A percentile compares a stretch with the other conserved stretches of the same genome.
Evolutionary conservation across 2,329 filamentous ascomycete species (phyloP).

Genomic region (Malbranchea cinnamomea): DNA sequence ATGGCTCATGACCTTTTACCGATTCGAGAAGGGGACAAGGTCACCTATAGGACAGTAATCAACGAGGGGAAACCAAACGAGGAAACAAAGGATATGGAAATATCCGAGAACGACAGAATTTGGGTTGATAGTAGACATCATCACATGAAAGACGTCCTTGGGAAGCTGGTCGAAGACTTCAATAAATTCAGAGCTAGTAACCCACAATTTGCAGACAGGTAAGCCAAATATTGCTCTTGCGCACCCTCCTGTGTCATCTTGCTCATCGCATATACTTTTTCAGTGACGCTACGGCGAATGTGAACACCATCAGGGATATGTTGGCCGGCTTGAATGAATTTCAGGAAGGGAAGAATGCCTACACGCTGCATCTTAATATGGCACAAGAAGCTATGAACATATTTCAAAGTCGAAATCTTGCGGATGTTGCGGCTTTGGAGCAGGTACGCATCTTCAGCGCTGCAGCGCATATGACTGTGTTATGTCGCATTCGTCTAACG

Average conservation of each 20-base stretch:
- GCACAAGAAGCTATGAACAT: conserved; percentile 93
- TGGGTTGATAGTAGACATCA: conserved; percentile 90
- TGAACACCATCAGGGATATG: conserved; percentile 96
- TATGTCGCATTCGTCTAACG: conserved; percentile 1
- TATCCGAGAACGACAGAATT: conserved; percentile 78
- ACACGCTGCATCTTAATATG: conserved; percentile 90
- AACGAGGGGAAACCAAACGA: conserved; percentile 58
- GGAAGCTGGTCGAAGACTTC: conserved; percentile 84
- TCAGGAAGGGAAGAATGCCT: conserved; percentile 87
- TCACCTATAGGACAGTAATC: conserved; percentile 66
- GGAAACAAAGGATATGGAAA: conserved; percentile 80
- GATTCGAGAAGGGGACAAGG: conserved; percentile 76
- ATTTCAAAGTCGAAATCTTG: conserved; percentile 71
- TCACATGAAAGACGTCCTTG: conserved; percentile 97
- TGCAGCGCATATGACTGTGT: too few species aligned
- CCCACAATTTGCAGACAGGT: conserved; percentile 71
- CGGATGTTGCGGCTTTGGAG: conserved; percentile 76
- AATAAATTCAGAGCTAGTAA: conserved; percentile 83
- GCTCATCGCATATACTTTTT: conserved; percentile 17
- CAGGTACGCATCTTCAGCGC: conserved; percentile 36
- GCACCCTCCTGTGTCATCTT: conserved; percentile 1
- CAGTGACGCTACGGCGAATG: conserved; percentile 52
- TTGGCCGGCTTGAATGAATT: conserved; percentile 87
- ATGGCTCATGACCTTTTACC: conserved; percentile 92
- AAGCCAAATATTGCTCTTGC: conserved; percentile 8